phyloP scores from a whole-genome alignment of 192 early-diverging fungal species.

The Linnemannia schmuckeri region DNA sequence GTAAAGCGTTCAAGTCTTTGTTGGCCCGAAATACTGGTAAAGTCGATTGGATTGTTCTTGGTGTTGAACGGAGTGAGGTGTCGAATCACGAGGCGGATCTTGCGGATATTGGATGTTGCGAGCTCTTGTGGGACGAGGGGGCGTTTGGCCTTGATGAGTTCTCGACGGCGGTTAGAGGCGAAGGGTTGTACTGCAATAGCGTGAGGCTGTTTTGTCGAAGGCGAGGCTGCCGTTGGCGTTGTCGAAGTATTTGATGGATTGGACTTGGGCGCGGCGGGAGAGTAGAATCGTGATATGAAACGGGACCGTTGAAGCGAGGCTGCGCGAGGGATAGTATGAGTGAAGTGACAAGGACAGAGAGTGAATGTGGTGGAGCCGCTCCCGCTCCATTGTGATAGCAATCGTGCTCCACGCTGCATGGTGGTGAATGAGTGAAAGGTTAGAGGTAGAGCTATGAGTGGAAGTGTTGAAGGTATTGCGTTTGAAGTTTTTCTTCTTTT shows the following conservation, averaged over 20 bases:
- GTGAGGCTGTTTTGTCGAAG: background rate
- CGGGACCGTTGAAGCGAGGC: background rate
- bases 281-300: background rate
- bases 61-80: slow-evolving; percentile 22
- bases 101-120: background rate
- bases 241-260: background rate
- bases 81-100: slow-evolving; percentile 7
- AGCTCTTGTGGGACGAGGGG: background rate
- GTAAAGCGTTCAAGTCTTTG: slow-evolving; percentile 16
- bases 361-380: background rate
- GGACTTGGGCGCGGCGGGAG: background rate
- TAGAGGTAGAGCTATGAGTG: background rate
- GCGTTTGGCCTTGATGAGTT: background rate
- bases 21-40: background rate
- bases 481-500: background rate
- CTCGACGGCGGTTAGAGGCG: background rate
- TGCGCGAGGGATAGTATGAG: background rate
- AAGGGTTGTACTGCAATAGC: background rate
- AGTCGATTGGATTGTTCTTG: background rate
- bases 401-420: slow-evolving; percentile 1
- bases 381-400: background rate
- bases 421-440: background rate
- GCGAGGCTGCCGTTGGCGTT: background rate
- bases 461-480: no score
- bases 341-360: background rate